Conservation (phyloP, 192 early-diverging fungal genomes). For the Backusella tuberculispora region DNA sequence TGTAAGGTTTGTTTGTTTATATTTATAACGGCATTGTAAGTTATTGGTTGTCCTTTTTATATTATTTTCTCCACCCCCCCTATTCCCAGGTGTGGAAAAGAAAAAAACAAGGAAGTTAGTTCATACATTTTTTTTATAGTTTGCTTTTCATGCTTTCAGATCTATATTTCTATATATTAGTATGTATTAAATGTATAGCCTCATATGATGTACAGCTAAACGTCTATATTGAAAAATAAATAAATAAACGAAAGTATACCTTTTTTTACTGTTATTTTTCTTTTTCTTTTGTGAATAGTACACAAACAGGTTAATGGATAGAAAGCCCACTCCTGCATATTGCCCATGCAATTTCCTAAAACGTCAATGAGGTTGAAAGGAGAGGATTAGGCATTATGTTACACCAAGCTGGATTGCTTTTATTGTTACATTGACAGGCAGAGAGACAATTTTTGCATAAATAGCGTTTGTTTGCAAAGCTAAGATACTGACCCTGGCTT, state of each 20-base stretch:
- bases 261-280: neutral
- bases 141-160: neutral
- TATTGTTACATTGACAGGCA: constrained; percentile 8
- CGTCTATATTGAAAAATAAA: neutral
- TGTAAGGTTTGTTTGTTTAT: constrained; percentile 13
- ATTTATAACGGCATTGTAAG: neutral
- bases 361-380: neutral
- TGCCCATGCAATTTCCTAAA: constrained; percentile 15
- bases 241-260: neutral
- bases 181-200: neutral
- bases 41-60: constrained; percentile 6
- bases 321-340: constrained; percentile 4
- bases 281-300: neutral
- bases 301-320: neutral
- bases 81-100: neutral
- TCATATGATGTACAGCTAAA: neutral
- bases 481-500: neutral
- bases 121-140: neutral
- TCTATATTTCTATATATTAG: neutral
- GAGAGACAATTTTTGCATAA: neutral
- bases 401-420: neutral
- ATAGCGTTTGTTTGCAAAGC: neutral
- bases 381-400: neutral
- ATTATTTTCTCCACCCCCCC: neutral
- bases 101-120: neutral